Evolutionary conservation across 176 grass and related monocot species (phyloP).

Genomic region (Saccharum spontaneum): DNA sequence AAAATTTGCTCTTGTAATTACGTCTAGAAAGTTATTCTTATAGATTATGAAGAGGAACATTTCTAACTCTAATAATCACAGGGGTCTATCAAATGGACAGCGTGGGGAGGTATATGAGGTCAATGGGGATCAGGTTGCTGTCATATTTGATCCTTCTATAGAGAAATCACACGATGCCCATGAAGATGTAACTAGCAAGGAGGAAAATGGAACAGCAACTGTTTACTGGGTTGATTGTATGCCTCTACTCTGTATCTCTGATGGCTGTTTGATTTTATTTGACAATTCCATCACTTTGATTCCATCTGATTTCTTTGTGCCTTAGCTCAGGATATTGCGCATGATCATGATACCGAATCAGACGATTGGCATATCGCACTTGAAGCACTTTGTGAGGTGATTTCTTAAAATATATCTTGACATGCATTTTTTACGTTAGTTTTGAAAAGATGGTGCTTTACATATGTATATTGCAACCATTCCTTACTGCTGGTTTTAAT

Average conservation of each 20-base stretch:
- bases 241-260: slow-evolving; percentile 34
- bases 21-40: slow-evolving; percentile 3
- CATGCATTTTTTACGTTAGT: slow-evolving; percentile 5
- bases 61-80: slow-evolving; percentile 46
- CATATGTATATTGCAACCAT: not conserved
- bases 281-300: slow-evolving; percentile 21
- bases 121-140: slow-evolving; percentile 79
- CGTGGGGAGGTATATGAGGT: slow-evolving; percentile 90
- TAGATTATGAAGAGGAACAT: slow-evolving; percentile 19
- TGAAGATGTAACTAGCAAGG: slow-evolving; percentile 49
- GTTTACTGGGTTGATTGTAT: slow-evolving; percentile 89
- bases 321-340: slow-evolving; percentile 88
- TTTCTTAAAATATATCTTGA: slow-evolving; percentile 34
- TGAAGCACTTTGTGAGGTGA: slow-evolving; percentile 92
- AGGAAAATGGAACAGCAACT: slow-evolving; percentile 55
- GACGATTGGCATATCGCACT: slow-evolving; percentile 89
- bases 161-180: slow-evolving; percentile 44
- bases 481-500: slow-evolving; percentile 8
- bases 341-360: slow-evolving; percentile 79
- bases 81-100: slow-evolving; percentile 67
- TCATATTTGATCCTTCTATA: slow-evolving; percentile 72
- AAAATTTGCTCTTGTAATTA: slow-evolving; percentile 11
- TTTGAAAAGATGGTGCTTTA: not conserved
- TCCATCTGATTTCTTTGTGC: slow-evolving; percentile 34
- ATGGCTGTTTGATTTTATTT: slow-evolving; percentile 27